phyloP scores from a whole-genome alignment of 768 basidiomycete genomes.

The Lactifluus echinatus region DNA sequence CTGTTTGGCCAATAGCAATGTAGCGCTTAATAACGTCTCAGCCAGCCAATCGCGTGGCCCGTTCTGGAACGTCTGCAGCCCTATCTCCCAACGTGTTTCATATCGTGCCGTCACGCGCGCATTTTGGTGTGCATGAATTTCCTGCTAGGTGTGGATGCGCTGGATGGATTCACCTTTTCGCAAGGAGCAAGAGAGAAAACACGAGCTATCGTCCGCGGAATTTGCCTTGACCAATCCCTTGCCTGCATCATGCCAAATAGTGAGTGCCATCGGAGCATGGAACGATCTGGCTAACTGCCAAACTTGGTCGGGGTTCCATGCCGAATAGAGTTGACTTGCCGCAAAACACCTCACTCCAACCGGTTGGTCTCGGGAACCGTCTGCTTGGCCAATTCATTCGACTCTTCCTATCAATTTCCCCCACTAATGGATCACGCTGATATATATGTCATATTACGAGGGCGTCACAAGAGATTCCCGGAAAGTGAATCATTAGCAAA shows the following conservation, averaged over 20 bases:
- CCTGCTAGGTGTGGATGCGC: neutral
- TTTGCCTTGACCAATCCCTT: constrained; percentile 6
- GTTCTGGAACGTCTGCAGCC: neutral
- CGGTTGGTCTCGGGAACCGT: neutral
- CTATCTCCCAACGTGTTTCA: constrained; percentile 7
- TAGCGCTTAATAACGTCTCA: neutral
- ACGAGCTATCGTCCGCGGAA: constrained; percentile 16
- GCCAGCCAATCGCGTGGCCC: neutral
- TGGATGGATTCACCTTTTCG: constrained; percentile 3
- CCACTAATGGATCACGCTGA: constrained; percentile 12
- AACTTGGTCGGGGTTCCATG: constrained; percentile 10
- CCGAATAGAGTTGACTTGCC: constrained; percentile 20
- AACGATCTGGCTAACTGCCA: constrained; percentile 14
- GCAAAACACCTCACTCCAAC: constrained; percentile 4
- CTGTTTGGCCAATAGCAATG: neutral
- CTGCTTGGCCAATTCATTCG: neutral
- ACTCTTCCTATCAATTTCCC: constrained; percentile 8
- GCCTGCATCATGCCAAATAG: constrained; percentile 17
- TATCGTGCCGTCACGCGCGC: constrained; percentile 8
- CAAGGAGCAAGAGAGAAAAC: neutral
- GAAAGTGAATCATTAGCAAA: constrained; percentile 16
- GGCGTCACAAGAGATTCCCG: constrained; percentile 12
- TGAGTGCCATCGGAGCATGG: constrained; percentile 16
- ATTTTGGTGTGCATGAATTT: neutral
- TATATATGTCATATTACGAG: constrained; percentile 11